Conservation (phyloP, 169 alveolate genomes). For the Plasmodium gonderi region DNA sequence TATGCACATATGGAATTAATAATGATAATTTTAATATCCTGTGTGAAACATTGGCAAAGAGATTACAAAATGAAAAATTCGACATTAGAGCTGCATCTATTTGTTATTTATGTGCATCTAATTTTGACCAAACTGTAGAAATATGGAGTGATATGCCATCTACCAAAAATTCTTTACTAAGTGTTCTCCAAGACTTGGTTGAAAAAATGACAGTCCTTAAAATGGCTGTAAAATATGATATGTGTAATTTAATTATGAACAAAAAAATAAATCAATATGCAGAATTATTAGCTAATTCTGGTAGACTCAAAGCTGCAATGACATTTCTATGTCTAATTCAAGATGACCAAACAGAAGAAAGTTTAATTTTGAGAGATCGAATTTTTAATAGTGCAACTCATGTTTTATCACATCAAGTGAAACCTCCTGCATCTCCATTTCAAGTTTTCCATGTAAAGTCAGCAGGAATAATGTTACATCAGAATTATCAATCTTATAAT, state of each 20-base stretch:
- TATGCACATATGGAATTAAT: constrained; percentile 76
- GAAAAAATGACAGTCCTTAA: constrained; percentile 81
- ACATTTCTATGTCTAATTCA: constrained; percentile 77
- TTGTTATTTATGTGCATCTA: constrained; percentile 85
- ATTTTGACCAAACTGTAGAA: constrained; percentile 81
- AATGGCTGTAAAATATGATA: constrained; percentile 76
- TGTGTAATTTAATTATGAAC: constrained; percentile 75
- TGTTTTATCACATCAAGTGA: constrained; percentile 34
- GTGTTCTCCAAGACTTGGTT: constrained; percentile 78
- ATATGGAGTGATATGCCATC: constrained; percentile 85
- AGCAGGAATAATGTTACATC: background rate
- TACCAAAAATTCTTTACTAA: constrained; percentile 72
- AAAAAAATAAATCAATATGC: constrained; percentile 81
- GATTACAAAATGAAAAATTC: constrained; percentile 78
- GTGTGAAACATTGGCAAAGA: constrained; percentile 77
- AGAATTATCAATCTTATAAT: background rate
- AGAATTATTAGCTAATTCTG: constrained; percentile 81
- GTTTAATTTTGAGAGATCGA: constrained; percentile 77
- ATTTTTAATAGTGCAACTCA: constrained; percentile 81
- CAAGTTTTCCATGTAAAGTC: constrained; percentile 75
- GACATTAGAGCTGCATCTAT: constrained; percentile 85
- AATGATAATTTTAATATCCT: constrained; percentile 68
- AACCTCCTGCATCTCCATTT: constrained; percentile 78
- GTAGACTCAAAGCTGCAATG: constrained; percentile 82
- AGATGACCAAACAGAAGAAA: constrained; percentile 75